A percentile compares a stretch with the other conserved stretches of the same genome.
Evolutionary conservation across 345 rosid species (phyloP).

Genomic region (Odontarrhena argentea): DNA sequence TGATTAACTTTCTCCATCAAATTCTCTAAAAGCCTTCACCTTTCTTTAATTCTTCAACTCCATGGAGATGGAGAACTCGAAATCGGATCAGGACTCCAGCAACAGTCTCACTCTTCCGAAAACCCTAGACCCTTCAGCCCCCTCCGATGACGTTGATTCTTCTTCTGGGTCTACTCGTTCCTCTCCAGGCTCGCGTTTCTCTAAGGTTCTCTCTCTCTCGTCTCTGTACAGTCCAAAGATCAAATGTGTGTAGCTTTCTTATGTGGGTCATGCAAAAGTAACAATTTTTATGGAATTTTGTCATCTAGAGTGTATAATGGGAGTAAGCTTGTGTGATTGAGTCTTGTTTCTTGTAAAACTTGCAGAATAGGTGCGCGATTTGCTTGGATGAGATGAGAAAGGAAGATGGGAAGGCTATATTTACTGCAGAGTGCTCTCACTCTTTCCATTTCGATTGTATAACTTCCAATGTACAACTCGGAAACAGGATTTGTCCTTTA

Average conservation of each 20-base stretch:
- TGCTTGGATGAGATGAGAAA: constrained; percentile 70
- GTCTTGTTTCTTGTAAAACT: constrained; percentile 35
- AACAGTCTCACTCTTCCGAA: constrained; percentile 28
- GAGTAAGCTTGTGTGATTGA: constrained; percentile 2
- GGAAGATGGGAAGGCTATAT: constrained; percentile 80
- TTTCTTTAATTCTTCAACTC: background rate
- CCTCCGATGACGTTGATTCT: constrained; percentile 34
- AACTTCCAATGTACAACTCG: constrained; percentile 75
- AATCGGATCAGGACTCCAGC: constrained; percentile 29
- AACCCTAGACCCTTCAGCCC: constrained; percentile 23
- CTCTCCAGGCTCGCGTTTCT: constrained; percentile 18
- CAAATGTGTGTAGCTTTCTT: background rate
- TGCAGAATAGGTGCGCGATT: constrained; percentile 80
- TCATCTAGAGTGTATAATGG: background rate
- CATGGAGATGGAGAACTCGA: constrained; percentile 17
- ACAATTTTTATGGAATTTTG: background rate
- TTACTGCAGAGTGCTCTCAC: constrained; percentile 94
- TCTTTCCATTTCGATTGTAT: constrained; percentile 95
- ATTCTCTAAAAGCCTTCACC: too few relatives aligned
- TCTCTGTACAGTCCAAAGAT: background rate
- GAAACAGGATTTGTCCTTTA: constrained; percentile 81
- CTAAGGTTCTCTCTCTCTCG: constrained; percentile 34
- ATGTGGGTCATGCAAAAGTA: background rate
- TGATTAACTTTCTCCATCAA: constrained; percentile 23
- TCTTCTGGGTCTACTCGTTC: constrained; percentile 13